Evolutionary conservation across 192 early-diverging fungal genomes (phyloP), one percentile per base, ranked within the genome.

Genomic region (Backusella macrospora): DNA sequence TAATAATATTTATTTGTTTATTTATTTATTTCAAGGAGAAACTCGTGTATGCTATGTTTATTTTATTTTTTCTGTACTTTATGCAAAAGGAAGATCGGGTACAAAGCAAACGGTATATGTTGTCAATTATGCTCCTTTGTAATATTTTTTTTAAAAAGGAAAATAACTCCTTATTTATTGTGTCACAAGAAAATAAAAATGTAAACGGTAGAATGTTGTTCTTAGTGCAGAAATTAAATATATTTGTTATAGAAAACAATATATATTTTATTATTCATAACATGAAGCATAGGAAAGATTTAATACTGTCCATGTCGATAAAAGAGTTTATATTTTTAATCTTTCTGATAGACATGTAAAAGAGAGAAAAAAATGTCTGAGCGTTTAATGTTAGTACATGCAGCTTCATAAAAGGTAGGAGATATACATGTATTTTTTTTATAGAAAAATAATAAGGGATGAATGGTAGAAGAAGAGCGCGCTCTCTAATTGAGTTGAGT

Each of bases 51-150:
- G 2, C 29, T 34, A 34, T 59, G 9, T 59, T 23, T 59, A 26
- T 59, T 23, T 59, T 18, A 59, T 23, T 26, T 59, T 59, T 59
- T 59, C 21, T 59, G n/a, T n/a, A n/a, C 26, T 59, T 59, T 59
- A 59, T 59, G 52, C 52, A 59, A 59, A 59, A 59, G 23, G 52
- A 59, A 59, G 10, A 59, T 59, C 52, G 26, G 26, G 52, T 59
- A 59, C 10, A 26, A 59, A 18, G n/a, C 18, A 59, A 59, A 59
- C 26, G 8, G 8, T n/a, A 59, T 23, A 21, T 59, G 52, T 59
- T 59, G 52, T 59, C 52, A 59, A 59, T 59, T 59, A 26, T 59
- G 52, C 52, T 59, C 52, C 52, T 59, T 34, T 34, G 29, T 34
- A 34, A 34, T 59, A 59, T 4, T 55, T 55, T 2, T n/a, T 34